Evolutionary conservation across 1,284 basidiomycete species (phyloP).

Genomic region (Cryptococcus deneoformans): DNA sequence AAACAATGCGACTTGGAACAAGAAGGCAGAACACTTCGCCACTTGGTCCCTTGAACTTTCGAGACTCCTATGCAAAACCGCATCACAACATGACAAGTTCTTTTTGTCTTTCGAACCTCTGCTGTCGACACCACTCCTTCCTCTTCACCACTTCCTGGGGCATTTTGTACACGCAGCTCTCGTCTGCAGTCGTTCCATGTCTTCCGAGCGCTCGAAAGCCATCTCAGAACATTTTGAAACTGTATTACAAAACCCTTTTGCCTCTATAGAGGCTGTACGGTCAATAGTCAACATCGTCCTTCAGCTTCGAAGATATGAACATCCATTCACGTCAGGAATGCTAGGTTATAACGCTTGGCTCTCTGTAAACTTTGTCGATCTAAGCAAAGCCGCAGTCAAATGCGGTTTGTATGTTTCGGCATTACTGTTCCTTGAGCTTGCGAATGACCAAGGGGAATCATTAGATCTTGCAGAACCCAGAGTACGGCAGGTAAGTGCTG

Average conservation of each 20-base stretch:
- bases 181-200: constrained; percentile 27
- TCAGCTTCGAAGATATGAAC: constrained; percentile 68
- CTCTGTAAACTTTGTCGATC: constrained; percentile 66
- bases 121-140: constrained; percentile 56
- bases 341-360: constrained; percentile 80
- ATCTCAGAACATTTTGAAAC: constrained; percentile 65
- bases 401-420: constrained; percentile 85
- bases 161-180: constrained; percentile 70
- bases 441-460: constrained; percentile 54
- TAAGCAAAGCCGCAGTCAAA: constrained; percentile 69
- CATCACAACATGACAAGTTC: constrained; percentile 60
- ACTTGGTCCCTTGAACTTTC: constrained; percentile 67
- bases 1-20: background rate
- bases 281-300: constrained; percentile 75
- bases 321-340: constrained; percentile 53
- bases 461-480: constrained; percentile 17
- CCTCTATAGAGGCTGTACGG: constrained; percentile 23
- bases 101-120: constrained; percentile 66
- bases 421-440: constrained; percentile 84
- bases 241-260: constrained; percentile 22
- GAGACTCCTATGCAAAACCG: constrained; percentile 59
- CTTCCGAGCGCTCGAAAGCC: constrained; percentile 8
- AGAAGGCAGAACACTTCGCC: no score
- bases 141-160: constrained; percentile 69
- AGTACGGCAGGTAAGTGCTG: constrained; percentile 33